Evolutionary conservation across 768 basidiomycete species (phyloP).

Genomic region (Lentinula aciculospora): DNA sequence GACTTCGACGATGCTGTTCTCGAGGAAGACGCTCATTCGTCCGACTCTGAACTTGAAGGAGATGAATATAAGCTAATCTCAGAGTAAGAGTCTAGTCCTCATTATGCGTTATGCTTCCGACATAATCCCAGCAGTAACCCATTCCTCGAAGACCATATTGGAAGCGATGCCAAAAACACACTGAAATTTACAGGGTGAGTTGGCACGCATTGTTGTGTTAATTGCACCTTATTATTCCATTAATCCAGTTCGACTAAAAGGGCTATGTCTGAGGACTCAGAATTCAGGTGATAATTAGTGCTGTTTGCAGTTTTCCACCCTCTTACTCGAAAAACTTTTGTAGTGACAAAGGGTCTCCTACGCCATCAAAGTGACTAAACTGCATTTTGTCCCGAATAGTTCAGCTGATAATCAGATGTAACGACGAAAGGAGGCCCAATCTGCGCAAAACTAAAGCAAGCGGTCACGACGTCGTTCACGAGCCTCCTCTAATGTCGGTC

Average conservation of each 20-base stretch:
- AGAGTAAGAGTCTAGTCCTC: neutral
- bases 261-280: neutral
- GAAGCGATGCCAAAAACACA: neutral
- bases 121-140: neutral
- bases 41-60: conserved; percentile 16
- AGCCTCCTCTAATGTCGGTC: neutral
- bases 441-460: neutral
- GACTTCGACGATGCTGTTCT: conserved; percentile 19
- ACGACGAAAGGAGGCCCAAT: neutral
- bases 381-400: neutral
- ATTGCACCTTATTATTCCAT: neutral
- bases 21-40: neutral
- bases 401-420: neutral
- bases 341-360: neutral
- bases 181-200: neutral
- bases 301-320: neutral
- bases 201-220: neutral
- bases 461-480: neutral
- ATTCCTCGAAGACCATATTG: neutral
- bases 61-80: neutral
- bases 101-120: neutral
- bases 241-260: neutral
- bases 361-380: neutral
- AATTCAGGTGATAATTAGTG: neutral
- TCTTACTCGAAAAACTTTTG: neutral